phyloP scores from a whole-genome alignment of 169 alveolate species.

The Pseudocohnilembus persalinus region DNA sequence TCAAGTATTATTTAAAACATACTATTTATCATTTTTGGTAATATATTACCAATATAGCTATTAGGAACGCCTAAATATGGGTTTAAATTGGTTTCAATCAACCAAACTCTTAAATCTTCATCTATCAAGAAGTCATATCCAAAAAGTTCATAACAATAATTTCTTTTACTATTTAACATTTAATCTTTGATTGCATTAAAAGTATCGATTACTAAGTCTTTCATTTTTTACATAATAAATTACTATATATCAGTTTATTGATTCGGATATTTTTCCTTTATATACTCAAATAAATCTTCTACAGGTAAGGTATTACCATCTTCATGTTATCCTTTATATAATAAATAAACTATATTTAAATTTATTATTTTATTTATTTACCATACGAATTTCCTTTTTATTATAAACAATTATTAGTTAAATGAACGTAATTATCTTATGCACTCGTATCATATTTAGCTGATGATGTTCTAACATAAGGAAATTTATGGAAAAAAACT shows the following conservation, averaged over 20 bases:
- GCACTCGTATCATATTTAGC: slow-evolving; percentile 54
- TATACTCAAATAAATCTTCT: slow-evolving; percentile 29
- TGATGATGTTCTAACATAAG: slow-evolving; percentile 74
- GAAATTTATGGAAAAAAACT: slow-evolving; percentile 57
- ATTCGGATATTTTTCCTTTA: slow-evolving; percentile 49
- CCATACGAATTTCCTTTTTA: slow-evolving; percentile 68
- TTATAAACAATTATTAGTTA: slow-evolving; percentile 81
- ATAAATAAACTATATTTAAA: background rate
- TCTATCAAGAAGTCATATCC: slow-evolving; percentile 74
- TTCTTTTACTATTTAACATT: slow-evolving; percentile 49
- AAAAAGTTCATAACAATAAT: slow-evolving; percentile 57
- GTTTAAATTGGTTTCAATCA: slow-evolving; percentile 56
- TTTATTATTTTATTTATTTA: slow-evolving; percentile 44
- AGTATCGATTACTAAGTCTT: slow-evolving; percentile 68
- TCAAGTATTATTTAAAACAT: slow-evolving; percentile 54
- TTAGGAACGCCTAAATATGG: slow-evolving; percentile 70
- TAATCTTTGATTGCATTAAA: slow-evolving; percentile 43
- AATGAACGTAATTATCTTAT: slow-evolving; percentile 68
- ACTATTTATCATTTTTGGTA: slow-evolving; percentile 67
- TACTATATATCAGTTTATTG: slow-evolving; percentile 46
- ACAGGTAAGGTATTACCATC: slow-evolving; percentile 26
- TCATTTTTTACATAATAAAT: slow-evolving; percentile 63
- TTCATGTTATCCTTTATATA: slow-evolving; percentile 16
- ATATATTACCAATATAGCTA: slow-evolving; percentile 52
- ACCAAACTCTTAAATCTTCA: slow-evolving; percentile 68